Conservation (phyloP, 306 rosid genomes). For the Casuarina cunninghamiana region DNA sequence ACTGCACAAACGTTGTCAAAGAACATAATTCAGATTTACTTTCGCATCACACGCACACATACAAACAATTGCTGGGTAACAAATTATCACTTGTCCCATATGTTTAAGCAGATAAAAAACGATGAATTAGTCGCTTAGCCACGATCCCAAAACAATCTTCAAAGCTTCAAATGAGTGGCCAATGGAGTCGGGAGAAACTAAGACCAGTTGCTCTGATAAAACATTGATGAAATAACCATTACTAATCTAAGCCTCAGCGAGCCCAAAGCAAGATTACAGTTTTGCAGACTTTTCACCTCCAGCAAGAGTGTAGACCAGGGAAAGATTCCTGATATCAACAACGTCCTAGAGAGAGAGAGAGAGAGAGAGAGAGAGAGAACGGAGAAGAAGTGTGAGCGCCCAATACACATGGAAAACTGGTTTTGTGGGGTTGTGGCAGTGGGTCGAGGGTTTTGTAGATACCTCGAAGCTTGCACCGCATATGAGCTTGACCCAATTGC, state of each 20-base stretch:
- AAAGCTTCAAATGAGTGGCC: too few relatives aligned
- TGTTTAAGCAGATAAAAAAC: not conserved
- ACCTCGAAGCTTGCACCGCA: constrained; percentile 89
- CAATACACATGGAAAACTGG: too few relatives aligned
- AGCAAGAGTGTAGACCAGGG: constrained; percentile 91
- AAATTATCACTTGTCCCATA: too few relatives aligned
- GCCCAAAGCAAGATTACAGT: not conserved
- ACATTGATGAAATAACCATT: too few relatives aligned
- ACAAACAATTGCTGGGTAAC: not conserved
- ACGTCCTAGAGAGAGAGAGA: constrained; percentile 52
- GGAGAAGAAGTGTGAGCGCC: too few relatives aligned
- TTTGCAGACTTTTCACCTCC: constrained; percentile 56
- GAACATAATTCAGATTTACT: constrained; percentile 20
- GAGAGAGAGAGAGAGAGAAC: not conserved
- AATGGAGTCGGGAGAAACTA: too few relatives aligned
- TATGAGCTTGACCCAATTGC: constrained; percentile 69
- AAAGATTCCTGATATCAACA: constrained; percentile 84
- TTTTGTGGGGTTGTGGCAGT: not conserved
- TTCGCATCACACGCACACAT: not conserved
- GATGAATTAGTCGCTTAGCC: not conserved
- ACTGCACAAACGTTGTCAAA: constrained; percentile 47
- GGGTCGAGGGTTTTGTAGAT: not conserved
- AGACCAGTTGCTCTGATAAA: too few relatives aligned
- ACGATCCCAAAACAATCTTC: too few relatives aligned
- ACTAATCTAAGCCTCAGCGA: not conserved